Conservation (phyloP, 2,329 filamentous ascomycete genomes). For the Zalaria sp. region DNA sequence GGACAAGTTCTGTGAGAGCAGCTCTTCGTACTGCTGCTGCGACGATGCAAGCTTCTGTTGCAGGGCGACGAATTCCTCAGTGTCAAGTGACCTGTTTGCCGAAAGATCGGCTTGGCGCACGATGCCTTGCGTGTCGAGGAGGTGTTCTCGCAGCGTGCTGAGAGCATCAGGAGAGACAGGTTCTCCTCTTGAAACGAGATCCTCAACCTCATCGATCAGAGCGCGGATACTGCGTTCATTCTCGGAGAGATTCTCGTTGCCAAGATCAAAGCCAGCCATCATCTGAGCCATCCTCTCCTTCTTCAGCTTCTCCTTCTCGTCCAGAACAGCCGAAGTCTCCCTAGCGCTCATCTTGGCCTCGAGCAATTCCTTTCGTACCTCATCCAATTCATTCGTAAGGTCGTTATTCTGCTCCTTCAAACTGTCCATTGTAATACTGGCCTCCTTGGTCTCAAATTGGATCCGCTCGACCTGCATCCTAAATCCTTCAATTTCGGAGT, state of each 20-base stretch:
- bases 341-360: slow-evolving; percentile 95
- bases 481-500: slow-evolving; percentile 75
- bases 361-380: slow-evolving; percentile 88
- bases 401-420: slow-evolving; percentile 92
- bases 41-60: slow-evolving; percentile 61
- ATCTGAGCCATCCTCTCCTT: slow-evolving; percentile 99
- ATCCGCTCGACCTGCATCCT: slow-evolving; percentile 96
- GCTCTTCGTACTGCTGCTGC: slow-evolving; percentile 71
- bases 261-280: slow-evolving; percentile 97
- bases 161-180: slow-evolving; percentile 71
- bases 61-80: slow-evolving; percentile 42
- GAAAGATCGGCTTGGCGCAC: slow-evolving; percentile 86
- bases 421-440: slow-evolving; percentile 92
- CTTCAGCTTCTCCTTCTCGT: slow-evolving; percentile 98
- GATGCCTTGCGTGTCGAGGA: slow-evolving; percentile 83
- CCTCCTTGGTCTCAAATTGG: slow-evolving; percentile 91
- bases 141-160: slow-evolving; percentile 57
- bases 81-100: slow-evolving; percentile 50
- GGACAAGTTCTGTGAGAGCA: slow-evolving; percentile 65
- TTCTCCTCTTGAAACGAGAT: slow-evolving; percentile 64
- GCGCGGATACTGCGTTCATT: slow-evolving; percentile 77
- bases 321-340: slow-evolving; percentile 75
- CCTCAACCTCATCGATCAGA: slow-evolving; percentile 73
- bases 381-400: slow-evolving; percentile 80
- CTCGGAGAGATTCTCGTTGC: slow-evolving; percentile 81